These are phyloP conservation scores for Tilletia indica DNA, from an alignment of 1,284 basidiomycete genomes.

Conservation along the genomic window DNA sequence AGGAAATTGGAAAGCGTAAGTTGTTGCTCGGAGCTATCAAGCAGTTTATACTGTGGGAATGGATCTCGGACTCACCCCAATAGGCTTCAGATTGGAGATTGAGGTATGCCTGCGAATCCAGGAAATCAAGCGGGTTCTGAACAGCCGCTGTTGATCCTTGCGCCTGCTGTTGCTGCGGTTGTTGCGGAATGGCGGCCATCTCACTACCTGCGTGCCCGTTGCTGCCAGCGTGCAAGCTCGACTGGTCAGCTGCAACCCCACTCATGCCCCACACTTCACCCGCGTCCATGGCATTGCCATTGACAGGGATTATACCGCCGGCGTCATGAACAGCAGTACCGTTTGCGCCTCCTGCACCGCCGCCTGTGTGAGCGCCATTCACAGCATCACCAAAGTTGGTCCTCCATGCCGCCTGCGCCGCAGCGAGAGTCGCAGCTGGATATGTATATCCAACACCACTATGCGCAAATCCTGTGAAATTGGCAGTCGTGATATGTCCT, in stretches of 20 bases:
- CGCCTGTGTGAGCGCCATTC: neutral
- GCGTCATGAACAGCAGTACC: neutral
- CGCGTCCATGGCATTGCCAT: too few relatives aligned
- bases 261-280: neutral
- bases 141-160: too few relatives aligned
- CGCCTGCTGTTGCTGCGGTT: neutral
- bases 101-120: constrained; percentile 13
- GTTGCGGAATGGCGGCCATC: neutral
- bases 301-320: too few relatives aligned
- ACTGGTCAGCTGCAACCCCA: neutral
- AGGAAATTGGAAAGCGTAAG: neutral
- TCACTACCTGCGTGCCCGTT: neutral
- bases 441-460: neutral
- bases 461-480: constrained; percentile 7
- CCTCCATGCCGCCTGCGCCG: constrained; percentile 9
- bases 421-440: constrained; percentile 1
- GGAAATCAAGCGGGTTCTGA: neutral
- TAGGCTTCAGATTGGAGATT: constrained; percentile 8
- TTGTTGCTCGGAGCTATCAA: neutral
- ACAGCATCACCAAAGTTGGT: neutral
- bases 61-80: constrained; percentile 4
- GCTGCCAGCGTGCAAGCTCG: neutral
- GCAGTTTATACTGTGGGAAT: neutral
- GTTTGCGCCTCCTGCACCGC: neutral
- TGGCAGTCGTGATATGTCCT: neutral